Evolutionary conservation across 352 stramenopile species (phyloP), one percentile per base, ranked within the genome.

Genomic region (Pythium aphanidermatum): DNA sequence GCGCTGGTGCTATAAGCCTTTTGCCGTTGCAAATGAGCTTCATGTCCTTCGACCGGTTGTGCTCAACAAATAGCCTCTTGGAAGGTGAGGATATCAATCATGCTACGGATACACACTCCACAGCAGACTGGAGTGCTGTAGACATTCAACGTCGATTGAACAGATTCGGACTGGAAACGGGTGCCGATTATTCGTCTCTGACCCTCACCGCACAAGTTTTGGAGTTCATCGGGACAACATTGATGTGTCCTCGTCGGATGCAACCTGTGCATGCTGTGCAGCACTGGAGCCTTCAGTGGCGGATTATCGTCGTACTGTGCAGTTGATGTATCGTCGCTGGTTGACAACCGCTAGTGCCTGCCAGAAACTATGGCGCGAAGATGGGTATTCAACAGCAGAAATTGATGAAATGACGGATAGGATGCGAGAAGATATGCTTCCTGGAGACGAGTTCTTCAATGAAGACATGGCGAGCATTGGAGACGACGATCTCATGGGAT

Each of bases 151-250:
- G 28, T 9, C 28, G 21, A 19, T n/a, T 44, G 14, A 31, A 44
- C 21, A 3, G 5, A 11, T 14, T 20, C 9, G 6, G 14, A 4
- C 14, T 26, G 10, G 27, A 28, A 0, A 23, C 21, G n/a, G 39
- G 27, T 4, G 24, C 14, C 19, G 28, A 17, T 21, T 34, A 14
- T 11, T 21, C 32, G 0, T 31, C 5, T 29, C 11, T 3, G 11
- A 32, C n/a, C 25, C 39, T 14, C 12, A 42, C 24, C 45, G 24
- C 10, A 52, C 45, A 2, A 20, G 17, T 5, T 38, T 52, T 23
- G 25, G 33, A n/a, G 34, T 52, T 9, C 45, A 52, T 28, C 45
- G 45, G 45, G 45, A 52, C 21, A 52, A 52, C 29, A 36, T 52
- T 24, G 16, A 29, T 3, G 14, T 46, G 25, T 45, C 37, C 14